Evolutionary conservation across 2,329 filamentous ascomycete species (phyloP).

Genomic region (Diplodia intermedia): DNA sequence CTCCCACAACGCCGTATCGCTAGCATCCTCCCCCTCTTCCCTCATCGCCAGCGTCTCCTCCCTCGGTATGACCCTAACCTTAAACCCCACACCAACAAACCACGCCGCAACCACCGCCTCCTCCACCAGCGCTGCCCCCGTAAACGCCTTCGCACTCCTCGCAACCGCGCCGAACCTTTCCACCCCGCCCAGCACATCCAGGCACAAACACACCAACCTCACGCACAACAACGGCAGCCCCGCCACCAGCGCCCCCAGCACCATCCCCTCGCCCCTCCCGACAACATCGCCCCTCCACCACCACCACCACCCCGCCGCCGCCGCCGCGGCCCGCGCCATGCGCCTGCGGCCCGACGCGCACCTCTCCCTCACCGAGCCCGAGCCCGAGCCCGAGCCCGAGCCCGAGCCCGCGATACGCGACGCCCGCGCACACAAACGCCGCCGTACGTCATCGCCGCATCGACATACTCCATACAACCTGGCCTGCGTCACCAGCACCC

Average conservation of each 20-base stretch:
- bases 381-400: too few relatives aligned
- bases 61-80: not conserved
- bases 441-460: not conserved
- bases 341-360: not conserved
- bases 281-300: not conserved
- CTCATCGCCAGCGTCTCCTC: not conserved
- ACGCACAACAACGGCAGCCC: not conserved
- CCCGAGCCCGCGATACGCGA: not conserved
- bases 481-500: too few relatives aligned
- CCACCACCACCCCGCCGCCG: not conserved
- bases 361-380: not conserved
- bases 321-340: too few relatives aligned
- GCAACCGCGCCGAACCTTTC: not conserved
- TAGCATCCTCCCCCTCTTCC: not conserved
- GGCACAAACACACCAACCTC: not conserved
- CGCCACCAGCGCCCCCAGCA: not conserved
- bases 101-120: not conserved
- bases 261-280: not conserved
- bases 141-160: not conserved
- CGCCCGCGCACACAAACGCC: constrained; percentile 10
- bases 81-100: not conserved
- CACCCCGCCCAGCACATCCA: not conserved
- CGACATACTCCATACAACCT: too few relatives aligned
- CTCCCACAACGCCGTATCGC: not conserved
- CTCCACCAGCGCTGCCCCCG: constrained; percentile 2